These are phyloP conservation scores for Talaromyces pinophilus DNA, from an alignment of 2,329 filamentous ascomycete species.

Conservation along the genomic window DNA sequence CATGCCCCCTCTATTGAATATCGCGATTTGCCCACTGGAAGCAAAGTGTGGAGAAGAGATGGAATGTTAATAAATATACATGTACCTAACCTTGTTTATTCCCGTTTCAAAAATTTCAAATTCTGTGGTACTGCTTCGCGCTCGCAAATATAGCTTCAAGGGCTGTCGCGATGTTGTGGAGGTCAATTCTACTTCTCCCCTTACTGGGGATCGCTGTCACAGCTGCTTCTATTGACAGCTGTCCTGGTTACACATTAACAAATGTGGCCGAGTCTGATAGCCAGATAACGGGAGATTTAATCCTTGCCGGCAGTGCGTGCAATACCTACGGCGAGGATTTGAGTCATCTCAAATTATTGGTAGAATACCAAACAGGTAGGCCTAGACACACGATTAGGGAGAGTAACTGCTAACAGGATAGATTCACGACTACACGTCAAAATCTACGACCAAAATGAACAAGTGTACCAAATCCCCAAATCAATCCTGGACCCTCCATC, in stretches of 20 bases:
- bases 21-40: neutral
- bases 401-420: conserved; percentile 2
- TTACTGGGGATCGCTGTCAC: neutral
- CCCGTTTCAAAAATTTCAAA: neutral
- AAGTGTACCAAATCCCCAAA: conserved; percentile 74
- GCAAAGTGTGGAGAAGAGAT: neutral
- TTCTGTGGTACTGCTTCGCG: neutral
- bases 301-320: conserved; percentile 66
- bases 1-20: neutral
- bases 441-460: conserved; percentile 68
- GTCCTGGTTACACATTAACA: conserved; percentile 43
- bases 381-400: too few species aligned
- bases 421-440: conserved; percentile 65
- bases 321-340: conserved; percentile 62
- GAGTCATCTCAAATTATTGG: conserved; percentile 56
- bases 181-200: neutral
- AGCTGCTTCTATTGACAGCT: conserved; percentile 25
- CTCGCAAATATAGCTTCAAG: neutral
- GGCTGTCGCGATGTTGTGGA: conserved; percentile 8
- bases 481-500: conserved; percentile 65
- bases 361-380: conserved; percentile 56
- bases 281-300: conserved; percentile 58
- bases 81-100: neutral
- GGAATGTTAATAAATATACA: neutral
- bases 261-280: conserved; percentile 44